phyloP scores from a whole-genome alignment of 148 eudicot species.

The Rhododendron williamsianum region DNA sequence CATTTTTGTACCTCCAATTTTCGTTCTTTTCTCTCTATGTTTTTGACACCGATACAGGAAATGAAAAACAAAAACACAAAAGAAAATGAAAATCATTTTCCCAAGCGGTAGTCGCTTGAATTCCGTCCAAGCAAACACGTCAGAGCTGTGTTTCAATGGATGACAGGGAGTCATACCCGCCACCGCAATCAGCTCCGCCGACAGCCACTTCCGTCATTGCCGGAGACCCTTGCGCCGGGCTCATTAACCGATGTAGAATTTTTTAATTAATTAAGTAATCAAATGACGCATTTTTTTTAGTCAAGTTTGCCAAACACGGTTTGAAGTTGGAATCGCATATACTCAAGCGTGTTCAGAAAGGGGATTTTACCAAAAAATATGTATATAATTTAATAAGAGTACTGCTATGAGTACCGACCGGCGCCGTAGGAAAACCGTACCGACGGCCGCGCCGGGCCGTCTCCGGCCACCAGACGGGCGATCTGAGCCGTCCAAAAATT shows the following conservation, averaged over 20 bases:
- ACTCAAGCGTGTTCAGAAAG: neutral
- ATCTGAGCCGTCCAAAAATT: too few relatives aligned
- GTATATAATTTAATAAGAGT: too few relatives aligned
- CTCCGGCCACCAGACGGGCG: too few relatives aligned
- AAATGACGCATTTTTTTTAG: neutral
- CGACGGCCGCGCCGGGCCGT: too few relatives aligned
- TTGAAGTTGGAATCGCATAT: neutral
- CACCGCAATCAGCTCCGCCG: neutral
- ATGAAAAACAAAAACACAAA: too few relatives aligned
- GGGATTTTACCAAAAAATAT: too few relatives aligned
- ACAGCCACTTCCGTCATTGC: neutral
- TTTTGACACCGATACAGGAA: too few relatives aligned
- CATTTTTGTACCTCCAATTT: too few relatives aligned
- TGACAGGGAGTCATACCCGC: neutral
- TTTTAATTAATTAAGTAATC: neutral
- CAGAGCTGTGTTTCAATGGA: slow-evolving; percentile 1
- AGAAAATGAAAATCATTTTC: neutral
- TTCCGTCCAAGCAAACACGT: neutral
- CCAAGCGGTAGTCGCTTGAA: neutral
- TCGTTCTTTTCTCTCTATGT: too few relatives aligned
- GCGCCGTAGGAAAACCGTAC: too few relatives aligned
- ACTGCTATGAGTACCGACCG: too few relatives aligned
- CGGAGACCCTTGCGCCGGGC: neutral
- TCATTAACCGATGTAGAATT: neutral
- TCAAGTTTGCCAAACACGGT: neutral